phyloP scores from a whole-genome alignment of 139 green algal genomes.

The Tetradesmus lagerheimii region DNA sequence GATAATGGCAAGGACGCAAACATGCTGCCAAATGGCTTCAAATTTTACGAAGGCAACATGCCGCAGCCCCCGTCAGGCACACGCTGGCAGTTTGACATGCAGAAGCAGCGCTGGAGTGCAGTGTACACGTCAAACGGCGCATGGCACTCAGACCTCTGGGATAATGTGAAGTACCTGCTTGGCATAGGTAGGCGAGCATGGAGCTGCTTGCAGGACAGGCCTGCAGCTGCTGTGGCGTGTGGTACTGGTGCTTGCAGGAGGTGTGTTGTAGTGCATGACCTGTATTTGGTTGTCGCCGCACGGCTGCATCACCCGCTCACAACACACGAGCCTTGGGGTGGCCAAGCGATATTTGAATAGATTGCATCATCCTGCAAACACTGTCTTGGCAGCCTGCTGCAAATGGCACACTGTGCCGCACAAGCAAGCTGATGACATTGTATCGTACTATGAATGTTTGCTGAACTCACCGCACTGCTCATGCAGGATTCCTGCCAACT shows the following conservation, averaged over 20 bases:
- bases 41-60: background rate
- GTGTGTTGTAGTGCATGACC: too few relatives aligned
- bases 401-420: too few relatives aligned
- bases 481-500: background rate
- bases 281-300: too few relatives aligned
- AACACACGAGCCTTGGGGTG: too few relatives aligned
- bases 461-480: background rate
- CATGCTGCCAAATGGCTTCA: conserved; percentile 12
- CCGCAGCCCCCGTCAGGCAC: background rate
- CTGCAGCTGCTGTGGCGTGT: too few relatives aligned
- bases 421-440: too few relatives aligned
- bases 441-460: too few relatives aligned
- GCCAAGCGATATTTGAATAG: too few relatives aligned
- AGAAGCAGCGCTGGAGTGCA: conserved; percentile 7
- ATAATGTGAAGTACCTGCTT: conserved; percentile 34
- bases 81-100: background rate
- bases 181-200: background rate
- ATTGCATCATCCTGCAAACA: too few relatives aligned
- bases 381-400: too few relatives aligned
- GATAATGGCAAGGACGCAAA: background rate
- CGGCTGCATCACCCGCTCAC: too few relatives aligned
- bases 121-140: background rate
- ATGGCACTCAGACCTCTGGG: background rate
- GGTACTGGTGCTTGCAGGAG: background rate
- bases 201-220: background rate